Evolutionary conservation across 768 basidiomycete genomes (phyloP), one percentile per base, ranked within the genome.

Genomic region (Russula emetica): DNA sequence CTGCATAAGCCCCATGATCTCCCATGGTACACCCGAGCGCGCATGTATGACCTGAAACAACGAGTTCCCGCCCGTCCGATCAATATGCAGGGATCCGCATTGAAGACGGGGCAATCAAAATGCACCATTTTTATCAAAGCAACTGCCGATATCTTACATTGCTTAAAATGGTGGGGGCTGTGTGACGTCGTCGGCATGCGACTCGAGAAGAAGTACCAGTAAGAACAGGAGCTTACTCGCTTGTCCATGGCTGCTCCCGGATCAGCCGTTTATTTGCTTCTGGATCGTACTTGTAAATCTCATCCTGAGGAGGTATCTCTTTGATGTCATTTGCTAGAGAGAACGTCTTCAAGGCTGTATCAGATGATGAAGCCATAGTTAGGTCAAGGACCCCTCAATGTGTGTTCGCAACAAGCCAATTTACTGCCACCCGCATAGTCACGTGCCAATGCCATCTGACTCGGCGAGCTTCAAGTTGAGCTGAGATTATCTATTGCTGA

Each of bases 1-100:
- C 75, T 97, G 95, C 94, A 99, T 97, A 36, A 98, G 83, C 11
- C 96, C 96, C 96, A 99, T 99, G 72, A 99, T 97, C 77, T 99
- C 96, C 78, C 98, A 92, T 63, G 90, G 89, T 6, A 97, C 96
- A 63, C 96, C 96, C 2, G 96, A 98, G 56, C 96, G 86, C 36
- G 96, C 96, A 74, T 98, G 96, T 73, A 98, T 98, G 67, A 98
- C 90, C 96, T 98, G 76, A 18, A 40, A 40, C 13, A 76, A 78
- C 64, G 16, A 13, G 54, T 34, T 44, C 60, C 22, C 38, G 9
- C 38, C 9, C 8, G 20, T 34, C 18, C 58, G n/a, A 40, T 60
- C 66, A 71, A 66, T n/a, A 24, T n/a, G 13, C 28, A 28, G 26
- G 50, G 8, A n/a, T 38, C 28, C 58, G 53, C 62, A 13, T 24